Conservation (phyloP, 768 basidiomycete genomes). For the Trametes cubensis region DNA sequence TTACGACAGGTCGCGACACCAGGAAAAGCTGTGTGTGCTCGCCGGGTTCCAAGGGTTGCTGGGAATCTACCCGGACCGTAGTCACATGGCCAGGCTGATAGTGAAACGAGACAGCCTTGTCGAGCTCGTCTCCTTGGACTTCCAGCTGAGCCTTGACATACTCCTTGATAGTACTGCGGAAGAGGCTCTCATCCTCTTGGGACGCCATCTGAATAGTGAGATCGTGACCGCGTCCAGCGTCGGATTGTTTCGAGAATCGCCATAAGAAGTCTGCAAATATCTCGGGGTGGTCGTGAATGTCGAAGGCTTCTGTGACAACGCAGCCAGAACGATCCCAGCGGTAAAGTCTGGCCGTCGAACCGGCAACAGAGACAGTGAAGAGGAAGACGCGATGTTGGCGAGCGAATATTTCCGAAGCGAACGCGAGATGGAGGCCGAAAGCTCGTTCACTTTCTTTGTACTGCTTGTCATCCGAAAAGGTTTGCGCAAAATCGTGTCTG, state of each 20-base stretch:
- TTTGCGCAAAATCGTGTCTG: constrained; percentile 1
- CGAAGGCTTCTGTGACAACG: constrained; percentile 35
- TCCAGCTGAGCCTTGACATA: background rate
- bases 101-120: constrained; percentile 6
- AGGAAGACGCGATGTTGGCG: constrained; percentile 35
- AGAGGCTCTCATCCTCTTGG: constrained; percentile 1
- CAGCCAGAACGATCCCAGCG: constrained; percentile 38
- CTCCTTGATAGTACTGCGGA: constrained; percentile 1
- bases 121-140: background rate
- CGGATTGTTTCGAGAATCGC: constrained; percentile 29
- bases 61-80: background rate
- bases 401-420: constrained; percentile 11
- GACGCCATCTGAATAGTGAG: too few relatives aligned
- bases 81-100: constrained; percentile 11
- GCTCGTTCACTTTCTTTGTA: background rate
- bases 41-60: background rate
- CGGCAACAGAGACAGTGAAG: constrained; percentile 35
- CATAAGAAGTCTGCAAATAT: constrained; percentile 36
- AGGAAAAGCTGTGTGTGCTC: background rate
- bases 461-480: background rate
- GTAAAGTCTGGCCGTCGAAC: constrained; percentile 34
- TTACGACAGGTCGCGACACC: constrained; percentile 12
- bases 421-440: background rate
- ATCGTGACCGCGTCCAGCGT: constrained; percentile 33
- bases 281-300: constrained; percentile 26